Conservation (phyloP, 1,284 basidiomycete genomes). For the Cryptococcus sp. region DNA sequence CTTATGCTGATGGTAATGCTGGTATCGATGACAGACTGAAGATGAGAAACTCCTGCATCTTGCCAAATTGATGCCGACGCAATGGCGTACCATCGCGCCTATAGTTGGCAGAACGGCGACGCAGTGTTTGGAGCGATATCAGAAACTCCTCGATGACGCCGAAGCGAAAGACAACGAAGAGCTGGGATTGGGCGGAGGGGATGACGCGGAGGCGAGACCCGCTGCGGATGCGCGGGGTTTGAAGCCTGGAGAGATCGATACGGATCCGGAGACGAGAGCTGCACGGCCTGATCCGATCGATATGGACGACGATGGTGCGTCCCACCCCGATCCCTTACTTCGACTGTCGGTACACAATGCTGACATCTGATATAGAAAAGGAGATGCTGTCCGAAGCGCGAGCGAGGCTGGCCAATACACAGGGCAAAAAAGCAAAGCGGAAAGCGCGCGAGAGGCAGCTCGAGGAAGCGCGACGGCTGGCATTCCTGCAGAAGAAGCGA, state of each 20-base stretch:
- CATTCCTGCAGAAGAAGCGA: conserved; percentile 95
- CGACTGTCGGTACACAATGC: no score
- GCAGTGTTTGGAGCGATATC: conserved; percentile 97
- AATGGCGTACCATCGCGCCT: conserved; percentile 99
- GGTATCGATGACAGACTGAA: conserved; percentile 65
- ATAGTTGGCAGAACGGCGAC: conserved; percentile 99
- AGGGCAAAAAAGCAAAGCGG: conserved; percentile 98
- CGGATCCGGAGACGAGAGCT: conserved; percentile 97
- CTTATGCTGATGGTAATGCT: not conserved
- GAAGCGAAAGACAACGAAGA: conserved; percentile 93
- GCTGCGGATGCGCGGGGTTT: conserved; percentile 86
- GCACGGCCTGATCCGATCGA: conserved; percentile 98
- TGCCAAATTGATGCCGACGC: conserved; percentile 98
- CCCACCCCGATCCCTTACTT: no score
- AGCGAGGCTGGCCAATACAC: conserved; percentile 96
- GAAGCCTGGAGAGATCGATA: conserved; percentile 95
- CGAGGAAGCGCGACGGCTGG: conserved; percentile 91
- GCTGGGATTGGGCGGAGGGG: conserved; percentile 81
- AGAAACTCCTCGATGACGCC: conserved; percentile 95
- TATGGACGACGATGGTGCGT: conserved; percentile 95
- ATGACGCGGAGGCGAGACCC: conserved; percentile 71
- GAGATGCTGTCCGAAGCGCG: conserved; percentile 99
- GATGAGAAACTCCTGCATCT: conserved; percentile 98
- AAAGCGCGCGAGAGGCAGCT: conserved; percentile 95
- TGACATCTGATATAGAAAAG: conserved; percentile 68